Evolutionary conservation across 2,329 filamentous ascomycete genomes (phyloP).

Genomic region (Xenoacremonium recifei): DNA sequence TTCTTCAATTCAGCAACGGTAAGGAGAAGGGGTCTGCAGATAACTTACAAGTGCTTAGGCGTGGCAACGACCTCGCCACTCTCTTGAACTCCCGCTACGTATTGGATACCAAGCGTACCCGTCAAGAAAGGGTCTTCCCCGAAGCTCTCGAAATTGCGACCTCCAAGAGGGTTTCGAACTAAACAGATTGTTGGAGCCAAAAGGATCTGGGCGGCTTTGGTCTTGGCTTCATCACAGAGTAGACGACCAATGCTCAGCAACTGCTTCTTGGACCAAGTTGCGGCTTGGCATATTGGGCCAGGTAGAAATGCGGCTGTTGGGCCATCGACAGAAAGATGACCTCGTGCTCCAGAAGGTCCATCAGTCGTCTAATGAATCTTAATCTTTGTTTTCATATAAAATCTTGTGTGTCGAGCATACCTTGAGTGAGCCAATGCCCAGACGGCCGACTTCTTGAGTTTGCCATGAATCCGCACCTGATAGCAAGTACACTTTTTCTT

Average conservation of each 20-base stretch:
- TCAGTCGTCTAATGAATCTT: slow-evolving; percentile 12
- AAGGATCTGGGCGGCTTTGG: slow-evolving; percentile 67
- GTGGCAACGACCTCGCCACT: slow-evolving; percentile 37
- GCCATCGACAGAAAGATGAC: slow-evolving; percentile 8
- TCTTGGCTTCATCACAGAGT: slow-evolving; percentile 47
- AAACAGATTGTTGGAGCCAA: slow-evolving; percentile 61
- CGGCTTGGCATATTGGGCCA: slow-evolving; percentile 11
- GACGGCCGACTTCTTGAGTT: too few relatives aligned
- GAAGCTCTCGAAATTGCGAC: slow-evolving; percentile 43
- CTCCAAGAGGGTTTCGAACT: slow-evolving; percentile 41
- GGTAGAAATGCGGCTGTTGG: slow-evolving; percentile 11
- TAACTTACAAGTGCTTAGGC: slow-evolving; percentile 39
- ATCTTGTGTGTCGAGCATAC: too few relatives aligned
- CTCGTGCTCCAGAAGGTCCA: slow-evolving; percentile 9
- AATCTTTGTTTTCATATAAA: too few relatives aligned
- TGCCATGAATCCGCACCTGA: too few relatives aligned
- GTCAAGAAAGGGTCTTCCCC: slow-evolving; percentile 43
- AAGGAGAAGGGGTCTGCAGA: not conserved
- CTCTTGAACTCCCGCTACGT: slow-evolving; percentile 41
- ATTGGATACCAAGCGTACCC: slow-evolving; percentile 38
- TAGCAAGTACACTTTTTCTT: too few relatives aligned
- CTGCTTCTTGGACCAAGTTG: slow-evolving; percentile 9
- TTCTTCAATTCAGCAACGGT: not conserved
- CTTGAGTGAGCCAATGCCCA: too few relatives aligned
- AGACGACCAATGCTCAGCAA: slow-evolving; percentile 33